phyloP scores from a whole-genome alignment of 2,329 filamentous ascomycete genomes.

The Venturia nashicola region DNA sequence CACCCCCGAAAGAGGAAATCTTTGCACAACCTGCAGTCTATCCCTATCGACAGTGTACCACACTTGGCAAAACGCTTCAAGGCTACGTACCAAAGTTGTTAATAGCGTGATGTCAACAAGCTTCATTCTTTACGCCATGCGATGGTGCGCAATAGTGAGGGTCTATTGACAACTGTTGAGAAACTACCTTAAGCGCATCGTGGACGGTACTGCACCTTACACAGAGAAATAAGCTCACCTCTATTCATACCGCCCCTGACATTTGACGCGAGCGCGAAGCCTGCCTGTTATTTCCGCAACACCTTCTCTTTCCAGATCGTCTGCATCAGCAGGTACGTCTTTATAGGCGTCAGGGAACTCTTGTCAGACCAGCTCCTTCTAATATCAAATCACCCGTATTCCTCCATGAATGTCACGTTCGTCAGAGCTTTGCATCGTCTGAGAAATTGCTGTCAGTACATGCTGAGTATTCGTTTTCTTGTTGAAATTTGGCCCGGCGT shows the following conservation, averaged over 20 bases:
- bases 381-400: slow-evolving; percentile 26
- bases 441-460: background rate
- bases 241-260: slow-evolving; percentile 24
- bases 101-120: background rate
- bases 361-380: slow-evolving; percentile 26
- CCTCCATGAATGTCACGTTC: slow-evolving; percentile 15
- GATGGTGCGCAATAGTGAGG: background rate
- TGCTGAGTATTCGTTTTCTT: background rate
- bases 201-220: background rate
- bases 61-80: background rate
- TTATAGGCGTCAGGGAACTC: slow-evolving; percentile 28
- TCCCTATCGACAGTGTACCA: background rate
- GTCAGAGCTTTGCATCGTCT: background rate
- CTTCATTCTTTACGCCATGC: background rate
- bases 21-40: background rate
- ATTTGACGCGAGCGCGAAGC: too few relatives aligned
- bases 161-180: background rate
- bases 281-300: slow-evolving; percentile 20
- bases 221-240: background rate
- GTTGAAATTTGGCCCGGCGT: slow-evolving; percentile 9
- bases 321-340: slow-evolving; percentile 23
- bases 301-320: slow-evolving; percentile 22
- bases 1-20: background rate
- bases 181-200: background rate
- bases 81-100: background rate